Conservation (phyloP, 2,329 filamentous ascomycete genomes). For the Mariannaea sp. region DNA sequence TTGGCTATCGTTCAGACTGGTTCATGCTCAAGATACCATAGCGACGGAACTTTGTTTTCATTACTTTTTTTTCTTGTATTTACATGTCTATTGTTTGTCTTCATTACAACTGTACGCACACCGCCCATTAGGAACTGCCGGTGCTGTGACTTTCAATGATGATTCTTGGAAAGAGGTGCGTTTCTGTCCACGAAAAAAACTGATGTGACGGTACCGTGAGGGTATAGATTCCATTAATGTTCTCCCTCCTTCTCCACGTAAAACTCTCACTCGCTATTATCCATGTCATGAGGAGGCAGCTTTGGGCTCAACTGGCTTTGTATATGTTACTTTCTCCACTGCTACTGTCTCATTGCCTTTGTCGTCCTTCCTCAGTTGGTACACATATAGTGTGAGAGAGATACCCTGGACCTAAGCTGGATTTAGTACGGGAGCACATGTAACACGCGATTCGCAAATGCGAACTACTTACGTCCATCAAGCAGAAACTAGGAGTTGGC, state of each 20-base stretch:
- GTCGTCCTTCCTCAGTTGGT: slow-evolving; percentile 78
- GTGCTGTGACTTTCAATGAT: slow-evolving; percentile 24
- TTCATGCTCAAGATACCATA: slow-evolving; percentile 45
- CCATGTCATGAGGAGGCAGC: slow-evolving; percentile 50
- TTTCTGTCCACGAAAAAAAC: slow-evolving; percentile 18
- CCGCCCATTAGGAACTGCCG: slow-evolving; percentile 29
- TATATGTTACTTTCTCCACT: slow-evolving; percentile 86
- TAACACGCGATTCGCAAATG: not conserved
- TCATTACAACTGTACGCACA: slow-evolving; percentile 21
- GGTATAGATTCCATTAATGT: slow-evolving; percentile 38
- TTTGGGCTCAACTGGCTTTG: slow-evolving; percentile 70
- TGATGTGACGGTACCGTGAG: slow-evolving; percentile 25
- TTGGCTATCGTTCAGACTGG: slow-evolving; percentile 37
- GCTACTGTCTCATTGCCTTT: slow-evolving; percentile 79
- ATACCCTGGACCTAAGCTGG: slow-evolving; percentile 83
- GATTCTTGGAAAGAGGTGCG: slow-evolving; percentile 31
- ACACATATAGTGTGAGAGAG: slow-evolving; percentile 93
- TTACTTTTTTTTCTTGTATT: slow-evolving; percentile 41
- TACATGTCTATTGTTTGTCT: slow-evolving; percentile 33
- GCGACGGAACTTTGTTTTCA: slow-evolving; percentile 40
- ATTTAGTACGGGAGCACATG: slow-evolving; percentile 29
- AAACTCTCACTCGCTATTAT: slow-evolving; percentile 9
- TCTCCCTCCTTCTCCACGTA: slow-evolving; percentile 26
- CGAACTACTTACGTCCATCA: slow-evolving; percentile 85
- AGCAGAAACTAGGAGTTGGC: slow-evolving; percentile 86